These are phyloP conservation scores for Thinopyrum elongatum DNA, from an alignment of 176 grass and related monocot genomes.

Conservation along the genomic window DNA sequence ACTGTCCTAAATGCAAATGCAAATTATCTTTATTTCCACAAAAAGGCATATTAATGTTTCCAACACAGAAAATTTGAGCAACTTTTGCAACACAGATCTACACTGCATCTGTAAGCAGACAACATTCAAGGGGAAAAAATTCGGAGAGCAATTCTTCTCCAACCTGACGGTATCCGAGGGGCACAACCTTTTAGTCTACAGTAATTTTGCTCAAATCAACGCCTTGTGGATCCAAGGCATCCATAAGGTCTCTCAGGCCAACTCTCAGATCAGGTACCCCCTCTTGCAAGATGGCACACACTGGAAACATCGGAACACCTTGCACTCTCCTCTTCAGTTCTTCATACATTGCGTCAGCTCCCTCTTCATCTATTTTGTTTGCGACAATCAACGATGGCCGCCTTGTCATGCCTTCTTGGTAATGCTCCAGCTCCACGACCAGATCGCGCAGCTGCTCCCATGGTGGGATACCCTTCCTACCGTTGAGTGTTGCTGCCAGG, in stretches of 20 bases:
- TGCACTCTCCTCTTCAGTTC: constrained; percentile 66
- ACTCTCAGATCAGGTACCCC: constrained; percentile 66
- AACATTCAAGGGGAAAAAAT: too few relatives aligned
- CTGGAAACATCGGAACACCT: constrained; percentile 62
- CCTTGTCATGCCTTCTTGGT: constrained; percentile 72
- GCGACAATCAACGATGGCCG: constrained; percentile 68
- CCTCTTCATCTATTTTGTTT: constrained; percentile 86
- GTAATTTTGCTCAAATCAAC: constrained; percentile 56
- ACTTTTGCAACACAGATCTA: not conserved
- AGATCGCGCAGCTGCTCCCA: constrained; percentile 77
- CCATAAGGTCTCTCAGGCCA: constrained; percentile 65
- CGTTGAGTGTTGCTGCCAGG: constrained; percentile 48
- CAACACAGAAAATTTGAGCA: not conserved
- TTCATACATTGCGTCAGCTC: constrained; percentile 39
- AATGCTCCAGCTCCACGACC: constrained; percentile 64
- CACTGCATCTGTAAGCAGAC: not conserved
- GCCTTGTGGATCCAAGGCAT: constrained; percentile 45
- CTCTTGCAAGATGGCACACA: constrained; percentile 77
- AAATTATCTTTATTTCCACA: not conserved
- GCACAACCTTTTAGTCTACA: constrained; percentile 9
- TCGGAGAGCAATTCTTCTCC: not conserved
- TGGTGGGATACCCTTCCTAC: constrained; percentile 65
- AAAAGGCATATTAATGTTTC: not conserved
- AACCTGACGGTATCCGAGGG: not conserved
- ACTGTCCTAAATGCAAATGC: not conserved